Evolutionary conservation across 441 rosid genomes (phyloP), one percentile per base, ranked within the genome.

Genomic region (Erysimum pusillum): DNA sequence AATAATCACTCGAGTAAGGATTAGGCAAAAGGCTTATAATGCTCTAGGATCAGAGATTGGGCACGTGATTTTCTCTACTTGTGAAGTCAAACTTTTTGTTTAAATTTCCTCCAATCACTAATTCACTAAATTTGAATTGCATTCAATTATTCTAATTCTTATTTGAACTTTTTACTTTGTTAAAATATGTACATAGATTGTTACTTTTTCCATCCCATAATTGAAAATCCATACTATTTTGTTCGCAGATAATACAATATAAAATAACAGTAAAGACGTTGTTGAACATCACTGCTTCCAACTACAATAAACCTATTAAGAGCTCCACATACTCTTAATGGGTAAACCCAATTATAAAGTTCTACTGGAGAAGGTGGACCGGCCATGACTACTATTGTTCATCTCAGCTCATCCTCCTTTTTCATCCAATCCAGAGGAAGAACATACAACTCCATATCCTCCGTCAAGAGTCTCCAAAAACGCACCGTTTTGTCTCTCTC

Each of bases 401-500:
- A 60, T 69, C 42, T 76, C 41, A 62, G 35, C 58, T 44, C 65
- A 52, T 12, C 32, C 5, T 34, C 58, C 41, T 44, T 62, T 42
- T 44, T 69, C 51, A 25, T 12, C 1, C 75, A 69, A 53, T 44
- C 32, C 13, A 76, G 1, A 69, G 70, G 34, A 62, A 44, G 52
- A 76, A 62, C 44, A 53, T 35, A 62, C 35, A 69, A 69, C 65
- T 54, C 25, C n/a, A 22, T 51, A 42, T 22, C 69, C 7, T 52
- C 63, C 0, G 6, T 41, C 73, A 67, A 67, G 3, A 17, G 1
- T 76, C 58, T 51, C 41, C 57, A 7, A 20, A 69, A 22, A 61
- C 74, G 63, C 63, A 53, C 32, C 1, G n/a, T 31, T 62, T 52
- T 61, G 4, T 52, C 74, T 41, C 6, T 58, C n/a, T 75, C 79